Base-by-base conservation (phyloP, 495 filamentous ascomycete genomes). In the Hamigera avellanea region DNA sequence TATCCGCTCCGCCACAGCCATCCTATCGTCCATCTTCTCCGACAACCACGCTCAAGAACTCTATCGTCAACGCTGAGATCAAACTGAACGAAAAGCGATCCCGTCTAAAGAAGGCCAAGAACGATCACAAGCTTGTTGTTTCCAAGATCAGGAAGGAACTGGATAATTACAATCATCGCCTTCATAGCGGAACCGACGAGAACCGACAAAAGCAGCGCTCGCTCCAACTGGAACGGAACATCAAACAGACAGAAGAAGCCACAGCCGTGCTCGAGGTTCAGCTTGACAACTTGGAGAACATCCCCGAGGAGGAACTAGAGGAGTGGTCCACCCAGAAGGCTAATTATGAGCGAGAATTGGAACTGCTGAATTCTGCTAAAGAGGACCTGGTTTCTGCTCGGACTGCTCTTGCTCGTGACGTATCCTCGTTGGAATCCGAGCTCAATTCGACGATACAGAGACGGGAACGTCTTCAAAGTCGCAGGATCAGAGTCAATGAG, bases 41-140 rank as follows among this genome's bases (percentile, higher is more conserved):
- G 2, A 81, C 78, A 8, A 89, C 87, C 5, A 95, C 88, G 0
- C 68, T 95, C 23, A 83, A 80, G 51, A 86, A 86, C 15, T 93
- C 86, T 5, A 91, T 95, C 37, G 70, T 76, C 32, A 75, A 83
- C 12, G 81, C 81, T 12, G 84, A 94, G 44, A 58, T 69, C 40
- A 93, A 84, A 54, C 58, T 93, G 26, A 73, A 73, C 35, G 86
- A 93, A 29, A 78, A 81, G 40, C 82, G 79, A 41, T 68, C 75
- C 25, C 80, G 81, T 14, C 70, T 83, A 48, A 88, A 83, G 52
- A 72, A 78, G 25, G 69, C 69, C 33, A 80, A 80, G 41, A 88
- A 83, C 50, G 85, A 93, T 19, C 84, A 88, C 54, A 83, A 84
- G 52, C 62, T 75, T 37, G 72, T 71, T 32, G 61, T 81, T 41